A percentile compares a stretch with the other conserved stretches of the same genome.
Evolutionary conservation across 2,329 filamentous ascomycete species (phyloP).

Genomic region (Fusarium sterilihyphosum): DNA sequence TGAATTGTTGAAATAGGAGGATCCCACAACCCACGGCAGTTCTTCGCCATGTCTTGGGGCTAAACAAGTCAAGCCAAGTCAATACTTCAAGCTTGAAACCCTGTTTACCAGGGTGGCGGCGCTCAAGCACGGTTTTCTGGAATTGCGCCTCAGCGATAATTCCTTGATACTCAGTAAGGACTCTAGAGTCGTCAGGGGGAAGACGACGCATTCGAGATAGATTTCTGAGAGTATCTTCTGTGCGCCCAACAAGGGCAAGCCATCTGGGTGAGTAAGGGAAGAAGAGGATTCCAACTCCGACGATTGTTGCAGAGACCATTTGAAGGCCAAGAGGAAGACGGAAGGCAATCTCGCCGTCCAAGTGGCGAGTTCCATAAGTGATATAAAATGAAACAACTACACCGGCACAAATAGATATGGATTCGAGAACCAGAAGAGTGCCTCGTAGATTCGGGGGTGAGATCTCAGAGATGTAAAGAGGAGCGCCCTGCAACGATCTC

Average conservation of each 20-base stretch:
- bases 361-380: slow-evolving; percentile 57
- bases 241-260: slow-evolving; percentile 72
- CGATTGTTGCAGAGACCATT: slow-evolving; percentile 57
- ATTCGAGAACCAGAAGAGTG: slow-evolving; percentile 58
- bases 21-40: slow-evolving; percentile 52
- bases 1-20: slow-evolving; percentile 65
- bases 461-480: slow-evolving; percentile 60
- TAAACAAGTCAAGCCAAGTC: slow-evolving; percentile 60
- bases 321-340: slow-evolving; percentile 50
- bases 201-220: slow-evolving; percentile 66
- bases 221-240: slow-evolving; percentile 69
- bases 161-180: slow-evolving; percentile 68
- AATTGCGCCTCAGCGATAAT: slow-evolving; percentile 64
- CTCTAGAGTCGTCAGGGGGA: slow-evolving; percentile 65
- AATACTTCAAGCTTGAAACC: slow-evolving; percentile 48
- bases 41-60: slow-evolving; percentile 61
- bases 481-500: slow-evolving; percentile 41
- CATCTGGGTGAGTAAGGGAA: slow-evolving; percentile 63
- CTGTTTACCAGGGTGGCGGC: neutral
- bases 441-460: slow-evolving; percentile 57
- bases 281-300: neutral
- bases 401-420: slow-evolving; percentile 53
- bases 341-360: slow-evolving; percentile 47
- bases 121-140: slow-evolving; percentile 55
- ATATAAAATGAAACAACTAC: slow-evolving; percentile 62